Base-by-base conservation (phyloP, 208 protist species). In the Phytomonas serpens region DNA sequence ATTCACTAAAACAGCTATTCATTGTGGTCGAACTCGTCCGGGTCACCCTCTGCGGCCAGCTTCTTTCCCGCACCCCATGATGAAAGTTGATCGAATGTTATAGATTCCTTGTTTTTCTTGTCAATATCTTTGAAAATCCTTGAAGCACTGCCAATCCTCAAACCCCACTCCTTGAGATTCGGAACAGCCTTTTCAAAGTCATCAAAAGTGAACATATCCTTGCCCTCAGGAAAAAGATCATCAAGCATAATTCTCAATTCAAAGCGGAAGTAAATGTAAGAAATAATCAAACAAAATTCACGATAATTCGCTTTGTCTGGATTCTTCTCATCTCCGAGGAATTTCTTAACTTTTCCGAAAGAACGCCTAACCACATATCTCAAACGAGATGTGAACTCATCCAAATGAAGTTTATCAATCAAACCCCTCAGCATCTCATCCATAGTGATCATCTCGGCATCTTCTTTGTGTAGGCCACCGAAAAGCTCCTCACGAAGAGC, bases 51-150 rank as follows among this genome's bases (percentile, higher is more conserved):
- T 2, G 65, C 69, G 38, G 85, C 77, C 31, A 93, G 79, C 74
- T 83, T 83, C 32, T 79, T 36, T 10, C 71, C 77, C 0, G 80
- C 65, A 36, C 77, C 83, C 87, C 82, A 95, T n/a, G 73, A 72
- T 29, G 85, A 81, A 68, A 95, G 84, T 77, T 96, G 88, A 73
- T 93, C 82, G 64, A 96, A 94, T 31, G 87, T 81, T 57, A 96
- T 84, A 70, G 82, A 68, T 38, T 89, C 88, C 37, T 84, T 81
- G 67, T 69, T 71, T 80, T 94, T 89, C 51, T 61, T 74, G 69
- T 93, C 88, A 62, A 94, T 87, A 67, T 81, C 63, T 68, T 87
- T 83, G 82, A 93, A 96, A 27, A 78, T 75, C n/a, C 69, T 70
- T n/a, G 77, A 80, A 7, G 87, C 69, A 62, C 93, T 80, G 0